Evolutionary conservation across 768 basidiomycete genomes (phyloP), one percentile per base, ranked within the genome.

Genomic region (Suillus lakei): DNA sequence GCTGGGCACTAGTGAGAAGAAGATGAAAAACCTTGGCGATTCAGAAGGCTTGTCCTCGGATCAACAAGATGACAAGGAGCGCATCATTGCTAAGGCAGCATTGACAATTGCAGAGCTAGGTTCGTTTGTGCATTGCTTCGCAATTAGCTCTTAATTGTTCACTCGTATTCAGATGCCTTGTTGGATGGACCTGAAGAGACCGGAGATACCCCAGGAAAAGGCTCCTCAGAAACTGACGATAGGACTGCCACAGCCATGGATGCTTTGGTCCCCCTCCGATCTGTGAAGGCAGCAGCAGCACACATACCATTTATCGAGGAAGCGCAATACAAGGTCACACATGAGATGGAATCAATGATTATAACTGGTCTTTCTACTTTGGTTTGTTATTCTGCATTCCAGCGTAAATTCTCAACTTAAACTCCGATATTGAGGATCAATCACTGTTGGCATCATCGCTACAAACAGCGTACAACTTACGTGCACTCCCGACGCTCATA

Each of bases 391-490:
- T 21, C 50, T 51, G 34, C 13, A 23, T 44, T 18, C n/a, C 44
- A 8, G 44, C 15, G 34, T 34, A 28, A 41, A 34, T 28, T 5
- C 28, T 28, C 9, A n/a, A n/a, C 39, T 1, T 7, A 51, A 4
- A 58, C 44, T 32, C 34, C 54, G 15, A 23, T 23, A 21, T 63
- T 44, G 68, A 98, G 96, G 92, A 99, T 72, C 95, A 94, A 78
- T 88, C 95, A 2, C 78, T 97, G 21, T 84, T 99, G 1, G 95
- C 96, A 0, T 96, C 95, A 1, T 95, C 97, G 0, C 83, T 99
- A 15, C 98, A 99, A 82, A 98, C 95, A 1, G 96, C 97, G 5
- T 92, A 95, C 77, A 99, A 98, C 74, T 86, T 99, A 16, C 85
- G 91, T 34, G 86, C 93, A 18, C 83, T 99, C 13, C 93, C 97